Evolutionary conservation across 495 filamentous ascomycete species (phyloP).

Genomic region (Podospora australis): DNA sequence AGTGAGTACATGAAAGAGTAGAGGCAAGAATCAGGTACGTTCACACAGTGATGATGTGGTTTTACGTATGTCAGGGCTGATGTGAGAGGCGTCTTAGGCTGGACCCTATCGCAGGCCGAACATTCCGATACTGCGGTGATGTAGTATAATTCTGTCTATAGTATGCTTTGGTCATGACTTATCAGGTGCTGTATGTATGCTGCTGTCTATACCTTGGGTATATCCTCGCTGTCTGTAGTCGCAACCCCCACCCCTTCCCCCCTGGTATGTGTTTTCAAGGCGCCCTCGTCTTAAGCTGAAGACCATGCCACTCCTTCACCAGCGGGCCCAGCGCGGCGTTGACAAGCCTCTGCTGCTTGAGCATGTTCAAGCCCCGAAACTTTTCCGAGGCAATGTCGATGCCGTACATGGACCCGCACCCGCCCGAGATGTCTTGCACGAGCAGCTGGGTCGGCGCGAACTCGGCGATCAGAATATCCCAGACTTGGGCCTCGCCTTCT

Average conservation of each 20-base stretch:
- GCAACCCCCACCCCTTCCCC: not conserved
- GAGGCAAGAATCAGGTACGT: no score
- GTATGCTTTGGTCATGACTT: no score
- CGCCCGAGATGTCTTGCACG: slow-evolving; percentile 73
- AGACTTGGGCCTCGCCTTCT: slow-evolving; percentile 39
- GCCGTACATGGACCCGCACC: slow-evolving; percentile 73
- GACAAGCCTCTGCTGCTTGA: slow-evolving; percentile 68
- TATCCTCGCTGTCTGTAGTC: not conserved
- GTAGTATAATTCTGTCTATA: no score
- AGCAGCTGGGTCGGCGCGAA: slow-evolving; percentile 40
- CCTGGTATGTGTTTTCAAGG: slow-evolving; percentile 16
- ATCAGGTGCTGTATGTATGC: no score
- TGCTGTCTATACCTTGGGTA: slow-evolving; percentile 3
- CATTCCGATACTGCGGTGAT: no score
- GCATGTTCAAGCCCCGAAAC: slow-evolving; percentile 58
- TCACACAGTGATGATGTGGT: no score
- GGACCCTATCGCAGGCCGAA: no score
- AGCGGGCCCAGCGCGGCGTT: slow-evolving; percentile 61
- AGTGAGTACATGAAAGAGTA: no score
- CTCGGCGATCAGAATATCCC: slow-evolving; percentile 37
- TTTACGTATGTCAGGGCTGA: no score
- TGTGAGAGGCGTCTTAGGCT: no score
- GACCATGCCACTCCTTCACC: slow-evolving; percentile 69
- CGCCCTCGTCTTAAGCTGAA: slow-evolving; percentile 60
- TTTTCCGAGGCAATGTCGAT: slow-evolving; percentile 59